phyloP scores from a whole-genome alignment of 1,284 basidiomycete genomes.

The Golubevia pallescens region DNA sequence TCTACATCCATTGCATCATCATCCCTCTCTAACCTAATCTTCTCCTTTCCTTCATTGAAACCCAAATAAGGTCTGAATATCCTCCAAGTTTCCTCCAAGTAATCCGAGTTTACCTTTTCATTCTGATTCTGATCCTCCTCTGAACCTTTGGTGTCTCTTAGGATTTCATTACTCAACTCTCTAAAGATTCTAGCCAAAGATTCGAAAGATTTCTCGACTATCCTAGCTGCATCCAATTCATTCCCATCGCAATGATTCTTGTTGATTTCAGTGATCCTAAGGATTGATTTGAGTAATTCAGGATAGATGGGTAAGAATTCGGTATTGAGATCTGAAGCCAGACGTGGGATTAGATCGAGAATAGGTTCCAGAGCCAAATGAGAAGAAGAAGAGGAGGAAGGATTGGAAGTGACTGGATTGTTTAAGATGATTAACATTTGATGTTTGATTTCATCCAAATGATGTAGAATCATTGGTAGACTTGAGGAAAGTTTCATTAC shows the following conservation, averaged over 20 bases:
- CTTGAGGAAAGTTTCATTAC: slow-evolving; percentile 36
- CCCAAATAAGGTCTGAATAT: background rate
- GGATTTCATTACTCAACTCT: slow-evolving; percentile 29
- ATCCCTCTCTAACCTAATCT: no score
- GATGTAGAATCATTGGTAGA: slow-evolving; percentile 54
- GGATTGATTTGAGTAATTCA: slow-evolving; percentile 30
- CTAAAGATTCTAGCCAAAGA: slow-evolving; percentile 51
- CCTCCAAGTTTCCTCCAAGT: background rate
- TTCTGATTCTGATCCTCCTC: slow-evolving; percentile 13
- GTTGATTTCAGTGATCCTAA: slow-evolving; percentile 43
- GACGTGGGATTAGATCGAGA: slow-evolving; percentile 57
- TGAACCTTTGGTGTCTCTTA: background rate
- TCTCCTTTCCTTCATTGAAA: slow-evolving; percentile 1
- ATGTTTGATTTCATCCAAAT: slow-evolving; percentile 31
- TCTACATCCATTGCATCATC: no score
- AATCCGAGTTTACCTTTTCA: background rate
- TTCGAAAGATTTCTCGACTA: slow-evolving; percentile 58
- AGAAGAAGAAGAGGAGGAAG: background rate
- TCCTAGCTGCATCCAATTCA: slow-evolving; percentile 45
- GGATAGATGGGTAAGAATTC: slow-evolving; percentile 60
- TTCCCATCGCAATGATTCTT: slow-evolving; percentile 48
- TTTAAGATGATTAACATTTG: slow-evolving; percentile 23
- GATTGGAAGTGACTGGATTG: background rate
- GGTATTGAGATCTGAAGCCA: slow-evolving; percentile 50
- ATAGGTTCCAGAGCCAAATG: slow-evolving; percentile 56